These are phyloP conservation scores for Clonostachys rhizophaga DNA, from an alignment of 2,329 filamentous ascomycete genomes.

Conservation along the genomic window DNA sequence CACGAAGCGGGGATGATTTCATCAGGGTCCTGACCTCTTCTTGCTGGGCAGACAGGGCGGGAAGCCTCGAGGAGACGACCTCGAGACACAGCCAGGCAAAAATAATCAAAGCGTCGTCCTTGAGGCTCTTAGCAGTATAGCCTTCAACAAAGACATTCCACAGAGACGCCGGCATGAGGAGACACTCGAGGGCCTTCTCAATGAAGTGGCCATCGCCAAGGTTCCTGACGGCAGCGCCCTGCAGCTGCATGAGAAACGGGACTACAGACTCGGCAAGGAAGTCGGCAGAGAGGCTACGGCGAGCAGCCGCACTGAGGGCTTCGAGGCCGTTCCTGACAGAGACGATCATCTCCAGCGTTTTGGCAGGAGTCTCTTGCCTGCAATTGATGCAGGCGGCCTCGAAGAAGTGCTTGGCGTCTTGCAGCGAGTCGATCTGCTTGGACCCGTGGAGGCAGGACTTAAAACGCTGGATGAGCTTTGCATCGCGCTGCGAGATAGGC, in stretches of 20 bases:
- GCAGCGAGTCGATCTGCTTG: slow-evolving; percentile 1
- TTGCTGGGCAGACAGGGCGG: slow-evolving; percentile 2
- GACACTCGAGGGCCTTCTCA: slow-evolving; percentile 32
- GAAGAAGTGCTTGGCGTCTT: slow-evolving; percentile 17
- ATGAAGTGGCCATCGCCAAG: slow-evolving; percentile 46
- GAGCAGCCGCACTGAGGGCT: slow-evolving; percentile 15
- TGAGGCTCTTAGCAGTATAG: slow-evolving; percentile 19
- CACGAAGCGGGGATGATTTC: slow-evolving; percentile 13
- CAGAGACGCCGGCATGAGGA: slow-evolving; percentile 47
- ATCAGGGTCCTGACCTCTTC: slow-evolving; percentile 15
- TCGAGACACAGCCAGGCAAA: slow-evolving; percentile 46
- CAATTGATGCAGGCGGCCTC: slow-evolving; percentile 9
- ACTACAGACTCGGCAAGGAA: slow-evolving; percentile 24
- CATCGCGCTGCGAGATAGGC: no score
- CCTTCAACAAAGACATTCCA: slow-evolving; percentile 42
- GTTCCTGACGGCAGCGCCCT: slow-evolving; percentile 36
- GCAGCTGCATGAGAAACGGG: slow-evolving; percentile 29
- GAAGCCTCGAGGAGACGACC: slow-evolving; percentile 28
- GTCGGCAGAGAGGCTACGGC: slow-evolving; percentile 9
- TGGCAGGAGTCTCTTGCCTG: slow-evolving; percentile 6
- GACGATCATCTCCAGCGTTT: slow-evolving; percentile 18
- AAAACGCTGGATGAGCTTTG: slow-evolving; percentile 3
- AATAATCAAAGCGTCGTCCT: slow-evolving; percentile 18
- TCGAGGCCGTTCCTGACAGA: slow-evolving; percentile 10
- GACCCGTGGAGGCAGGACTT: slow-evolving; percentile 6